Evolutionary conservation across 2,329 filamentous ascomycete species (phyloP), one percentile per base, ranked within the genome.

Genomic region (Alternaria sp.): DNA sequence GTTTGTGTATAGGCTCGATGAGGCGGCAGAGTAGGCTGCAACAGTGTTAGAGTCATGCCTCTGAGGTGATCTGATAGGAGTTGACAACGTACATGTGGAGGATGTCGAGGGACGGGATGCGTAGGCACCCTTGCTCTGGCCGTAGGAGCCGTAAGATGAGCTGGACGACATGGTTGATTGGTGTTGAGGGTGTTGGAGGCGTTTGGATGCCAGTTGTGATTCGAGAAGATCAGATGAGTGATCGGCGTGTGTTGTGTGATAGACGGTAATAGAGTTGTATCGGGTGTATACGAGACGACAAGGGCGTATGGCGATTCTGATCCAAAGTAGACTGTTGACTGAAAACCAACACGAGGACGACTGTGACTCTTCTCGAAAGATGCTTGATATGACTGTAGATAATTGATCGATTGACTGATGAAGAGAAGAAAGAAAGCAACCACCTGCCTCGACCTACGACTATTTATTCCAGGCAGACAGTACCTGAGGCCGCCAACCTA

Each of bases 401-500:
- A 28, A 60, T 45, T 60, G 33, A 63, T 54, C 49, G 46, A 53
- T 43, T 58, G 55, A 33, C 33, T 56, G 58, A 46, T 47, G 20
- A 58, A 45, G 63, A 67, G 56, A 65, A 56, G 64, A 68, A 66
- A 66, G 65, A 64, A 46, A 53, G 20, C 45, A 44, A 54, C 20
- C 23, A 60, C 55, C 55, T 44, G 56, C 64, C 55, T 58, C 33
- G 47, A 41, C 56, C 26, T 28, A 58, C 58, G 59, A 73, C 72
- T 77, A 77, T 77, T 60, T 55, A 76, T 60, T 63, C 71, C 67
- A 77, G 74, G 74, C 75, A 77, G 70, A 72, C 66, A 66, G 8
- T 37, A 65, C 69, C 70, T 75, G 75, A 78, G 76, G 75, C 76
- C 75, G 74, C 63, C 66, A 47, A 58, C 60, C 65, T 64, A 57